Base-by-base conservation (phyloP, 345 rosid species). In the Populus nigra region DNA sequence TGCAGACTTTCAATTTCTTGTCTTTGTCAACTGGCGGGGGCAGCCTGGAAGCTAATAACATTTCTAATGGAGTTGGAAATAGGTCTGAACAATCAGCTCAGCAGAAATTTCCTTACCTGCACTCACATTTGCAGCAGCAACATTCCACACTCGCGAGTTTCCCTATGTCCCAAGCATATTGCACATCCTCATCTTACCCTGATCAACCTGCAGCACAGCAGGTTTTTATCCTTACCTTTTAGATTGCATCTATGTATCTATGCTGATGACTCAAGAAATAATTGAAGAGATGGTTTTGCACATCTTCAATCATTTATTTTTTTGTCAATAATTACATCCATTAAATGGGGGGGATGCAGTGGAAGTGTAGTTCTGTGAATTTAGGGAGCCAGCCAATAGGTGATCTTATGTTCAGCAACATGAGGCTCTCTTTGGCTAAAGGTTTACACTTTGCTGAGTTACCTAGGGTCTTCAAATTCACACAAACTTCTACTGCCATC, bases 1-100 rank as follows among this genome's bases (percentile, higher is more conserved):
- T 8, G 79, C 88, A 94, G 98, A 74, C 81, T 82, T 90, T 82
- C 65, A 82, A 91, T 81, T 94, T 94, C 86, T 74, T 92, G 80
- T 87, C 96, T 74, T 74, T 91, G 61, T 86, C 90, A 10, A 50
- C 83, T 73, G 91, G 90, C 68, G 76, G 75, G 45, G 55, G 69
- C 38, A 74, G 77, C 61, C 43, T 57, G 45, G 85, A 87, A 74
- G 68, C 75, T 69, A 76, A 76, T 15, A 71, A 65, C n/a, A 39
- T 80, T 69, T 61, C 33, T 17, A 69, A 49, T 43, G 79, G 80
- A 81, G 62, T 20, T 39, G 83, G 76, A 84, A 84, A 83, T 74
- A 49, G 79, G 36, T 39, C 53, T 50, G 87, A 80, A 74, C 74
- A 82, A 55, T 38, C 25, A 18, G 38, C 85, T 38, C 86, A 81